Percentiles rank a stretch among this genome's conserved stretches.
Evolutionary conservation across 1,284 basidiomycete genomes (phyloP).

Genomic region (Ganoderma resinaceum): DNA sequence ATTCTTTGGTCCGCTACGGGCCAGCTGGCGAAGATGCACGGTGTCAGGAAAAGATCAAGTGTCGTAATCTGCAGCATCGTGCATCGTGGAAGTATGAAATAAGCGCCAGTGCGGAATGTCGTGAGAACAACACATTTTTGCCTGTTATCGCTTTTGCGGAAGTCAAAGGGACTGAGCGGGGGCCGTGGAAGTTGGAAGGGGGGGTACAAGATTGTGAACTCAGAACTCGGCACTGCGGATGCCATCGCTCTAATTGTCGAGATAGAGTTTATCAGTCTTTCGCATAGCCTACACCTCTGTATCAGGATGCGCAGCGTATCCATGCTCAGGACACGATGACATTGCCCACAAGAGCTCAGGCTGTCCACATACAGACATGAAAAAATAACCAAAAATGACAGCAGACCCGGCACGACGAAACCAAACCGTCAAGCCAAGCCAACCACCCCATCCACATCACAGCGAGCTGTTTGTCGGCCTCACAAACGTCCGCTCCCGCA

Average conservation of each 20-base stretch:
- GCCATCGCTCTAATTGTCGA: not conserved
- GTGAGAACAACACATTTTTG: not conserved
- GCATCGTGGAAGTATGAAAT: not conserved
- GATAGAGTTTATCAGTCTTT: not conserved
- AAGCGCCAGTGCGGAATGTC: not conserved
- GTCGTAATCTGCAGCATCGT: not conserved
- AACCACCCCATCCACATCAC: not conserved
- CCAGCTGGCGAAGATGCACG: not conserved
- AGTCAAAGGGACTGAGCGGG: no score
- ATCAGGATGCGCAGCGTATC: no score
- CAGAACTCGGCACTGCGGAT: no score
- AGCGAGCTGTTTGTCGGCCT: slow-evolving; percentile 22
- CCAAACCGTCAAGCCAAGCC: not conserved
- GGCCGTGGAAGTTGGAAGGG: no score
- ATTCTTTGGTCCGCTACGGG: not conserved
- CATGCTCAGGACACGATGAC: not conserved
- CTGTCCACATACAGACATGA: slow-evolving; percentile 9
- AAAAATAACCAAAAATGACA: slow-evolving; percentile 16
- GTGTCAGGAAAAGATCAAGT: not conserved
- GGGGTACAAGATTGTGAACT: no score
- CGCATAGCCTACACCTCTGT: not conserved
- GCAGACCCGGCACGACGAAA: not conserved
- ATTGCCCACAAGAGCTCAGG: not conserved
- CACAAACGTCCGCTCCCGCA: slow-evolving; percentile 26
- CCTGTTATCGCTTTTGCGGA: no score